Evolutionary conservation across 495 filamentous ascomycete species (phyloP).

Genomic region (Aspergillus cavernicola): DNA sequence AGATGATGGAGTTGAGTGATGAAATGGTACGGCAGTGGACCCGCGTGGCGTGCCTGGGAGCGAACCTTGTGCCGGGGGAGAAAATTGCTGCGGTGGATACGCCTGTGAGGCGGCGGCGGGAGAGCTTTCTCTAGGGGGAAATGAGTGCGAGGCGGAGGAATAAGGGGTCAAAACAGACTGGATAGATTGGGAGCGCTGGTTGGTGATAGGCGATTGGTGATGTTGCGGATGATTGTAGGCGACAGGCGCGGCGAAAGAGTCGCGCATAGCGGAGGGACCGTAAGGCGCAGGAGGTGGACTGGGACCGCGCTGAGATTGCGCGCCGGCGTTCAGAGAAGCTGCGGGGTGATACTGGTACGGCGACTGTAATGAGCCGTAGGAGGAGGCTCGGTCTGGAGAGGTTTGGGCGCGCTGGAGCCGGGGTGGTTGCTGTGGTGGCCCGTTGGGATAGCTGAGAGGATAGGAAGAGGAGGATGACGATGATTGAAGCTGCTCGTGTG

Average conservation of each 20-base stretch:
- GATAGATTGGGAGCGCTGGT: slow-evolving; percentile 46
- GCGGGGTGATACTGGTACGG: slow-evolving; percentile 44
- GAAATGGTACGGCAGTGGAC: slow-evolving; percentile 34
- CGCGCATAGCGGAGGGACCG: slow-evolving; percentile 30
- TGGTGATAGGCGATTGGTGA: slow-evolving; percentile 33
- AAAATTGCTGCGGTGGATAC: slow-evolving; percentile 37
- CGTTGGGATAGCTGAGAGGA: slow-evolving; percentile 29
- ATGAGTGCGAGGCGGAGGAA: slow-evolving; percentile 32
- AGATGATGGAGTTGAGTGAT: slow-evolving; percentile 36
- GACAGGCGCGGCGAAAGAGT: slow-evolving; percentile 32
- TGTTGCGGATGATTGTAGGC: slow-evolving; percentile 33
- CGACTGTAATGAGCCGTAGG: slow-evolving; percentile 41
- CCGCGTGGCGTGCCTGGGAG: slow-evolving; percentile 48
- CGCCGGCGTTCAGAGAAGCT: slow-evolving; percentile 30
- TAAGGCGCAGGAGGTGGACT: slow-evolving; percentile 40
- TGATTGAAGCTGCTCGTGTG: slow-evolving; percentile 23
- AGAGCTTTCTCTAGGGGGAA: slow-evolving; percentile 40
- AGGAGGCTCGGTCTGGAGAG: slow-evolving; percentile 39
- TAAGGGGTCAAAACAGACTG: slow-evolving; percentile 44
- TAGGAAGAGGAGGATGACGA: slow-evolving; percentile 24
- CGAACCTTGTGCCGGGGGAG: slow-evolving; percentile 38
- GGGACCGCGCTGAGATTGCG: slow-evolving; percentile 31
- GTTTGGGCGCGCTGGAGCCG: slow-evolving; percentile 38
- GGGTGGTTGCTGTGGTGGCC: slow-evolving; percentile 43
- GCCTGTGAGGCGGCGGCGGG: slow-evolving; percentile 34